phyloP scores from a whole-genome alignment of 495 filamentous ascomycete genomes.

The Xylaria castorea region DNA sequence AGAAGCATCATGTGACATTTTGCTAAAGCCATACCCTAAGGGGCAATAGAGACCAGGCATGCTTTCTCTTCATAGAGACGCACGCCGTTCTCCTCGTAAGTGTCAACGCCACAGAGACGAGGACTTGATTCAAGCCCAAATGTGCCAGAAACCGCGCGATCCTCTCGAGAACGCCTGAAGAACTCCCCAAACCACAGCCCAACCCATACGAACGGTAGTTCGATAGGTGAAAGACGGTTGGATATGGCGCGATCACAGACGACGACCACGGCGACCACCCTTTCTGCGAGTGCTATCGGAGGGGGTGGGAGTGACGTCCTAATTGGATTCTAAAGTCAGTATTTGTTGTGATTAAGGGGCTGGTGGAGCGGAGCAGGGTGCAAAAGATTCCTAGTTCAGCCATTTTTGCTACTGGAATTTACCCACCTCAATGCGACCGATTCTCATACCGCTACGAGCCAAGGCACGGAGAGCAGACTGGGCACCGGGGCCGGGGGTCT shows the following conservation, averaged over 20 bases:
- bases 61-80: slow-evolving; percentile 43
- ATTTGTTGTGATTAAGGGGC: neutral
- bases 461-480: slow-evolving; percentile 99
- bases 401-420: neutral
- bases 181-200: slow-evolving; percentile 45
- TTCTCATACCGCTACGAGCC: slow-evolving; percentile 98
- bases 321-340: neutral
- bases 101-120: slow-evolving; percentile 63
- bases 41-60: slow-evolving; percentile 67
- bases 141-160: slow-evolving; percentile 45
- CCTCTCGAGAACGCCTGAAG: slow-evolving; percentile 38
- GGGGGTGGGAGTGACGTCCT: slow-evolving; percentile 96
- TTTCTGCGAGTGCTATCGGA: slow-evolving; percentile 99
- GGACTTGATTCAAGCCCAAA: slow-evolving; percentile 37
- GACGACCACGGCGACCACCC: slow-evolving; percentile 99
- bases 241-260: slow-evolving; percentile 73
- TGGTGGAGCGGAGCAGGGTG: neutral
- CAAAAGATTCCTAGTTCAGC: neutral
- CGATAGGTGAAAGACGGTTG: slow-evolving; percentile 30
- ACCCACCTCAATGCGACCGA: slow-evolving; percentile 84
- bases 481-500: slow-evolving; percentile 98
- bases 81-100: slow-evolving; percentile 73
- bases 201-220: slow-evolving; percentile 32
- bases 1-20: slow-evolving; percentile 61
- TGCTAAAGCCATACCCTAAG: slow-evolving; percentile 43